phyloP scores from a whole-genome alignment of 1,139 yeast species.

The Saccharomyces hybrid region DNA sequence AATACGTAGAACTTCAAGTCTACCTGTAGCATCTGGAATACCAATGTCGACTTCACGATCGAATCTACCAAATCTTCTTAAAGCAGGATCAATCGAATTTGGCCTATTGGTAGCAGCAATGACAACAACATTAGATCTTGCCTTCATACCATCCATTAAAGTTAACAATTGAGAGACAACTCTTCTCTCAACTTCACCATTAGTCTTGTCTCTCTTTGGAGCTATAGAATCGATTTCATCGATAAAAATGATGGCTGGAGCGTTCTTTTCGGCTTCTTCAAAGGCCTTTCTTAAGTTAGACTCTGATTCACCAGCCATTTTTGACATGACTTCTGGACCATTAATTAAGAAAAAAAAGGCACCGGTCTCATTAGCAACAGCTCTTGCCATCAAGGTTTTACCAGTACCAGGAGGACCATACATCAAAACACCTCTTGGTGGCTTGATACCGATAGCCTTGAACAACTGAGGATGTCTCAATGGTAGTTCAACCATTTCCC shows the following conservation, averaged over 20 bases:
- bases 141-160: conserved; percentile 99
- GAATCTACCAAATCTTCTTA: conserved; percentile 97
- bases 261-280: conserved; percentile 98
- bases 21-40: conserved; percentile 97
- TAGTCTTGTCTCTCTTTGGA: conserved; percentile 99
- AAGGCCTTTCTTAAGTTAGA: conserved; percentile 95
- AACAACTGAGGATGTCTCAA: conserved; percentile 95
- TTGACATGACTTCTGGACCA: conserved; percentile 99
- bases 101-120: conserved; percentile 97
- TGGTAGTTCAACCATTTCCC: conserved; percentile 95
- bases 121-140: conserved; percentile 92
- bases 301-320: conserved; percentile 99
- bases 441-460: conserved; percentile 95
- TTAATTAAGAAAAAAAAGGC: conserved; percentile 96
- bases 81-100: conserved; percentile 95
- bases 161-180: conserved; percentile 96
- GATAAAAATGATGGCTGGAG: conserved; percentile 94
- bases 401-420: conserved; percentile 80
- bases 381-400: conserved; percentile 81
- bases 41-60: conserved; percentile 99
- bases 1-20: conserved; percentile 88
- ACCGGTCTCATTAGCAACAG: conserved; percentile 98
- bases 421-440: conserved; percentile 96
- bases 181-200: conserved; percentile 98
- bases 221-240: conserved; percentile 99